phyloP scores from a whole-genome alignment of 1,284 basidiomycete species.

The Coniophora puteana region DNA sequence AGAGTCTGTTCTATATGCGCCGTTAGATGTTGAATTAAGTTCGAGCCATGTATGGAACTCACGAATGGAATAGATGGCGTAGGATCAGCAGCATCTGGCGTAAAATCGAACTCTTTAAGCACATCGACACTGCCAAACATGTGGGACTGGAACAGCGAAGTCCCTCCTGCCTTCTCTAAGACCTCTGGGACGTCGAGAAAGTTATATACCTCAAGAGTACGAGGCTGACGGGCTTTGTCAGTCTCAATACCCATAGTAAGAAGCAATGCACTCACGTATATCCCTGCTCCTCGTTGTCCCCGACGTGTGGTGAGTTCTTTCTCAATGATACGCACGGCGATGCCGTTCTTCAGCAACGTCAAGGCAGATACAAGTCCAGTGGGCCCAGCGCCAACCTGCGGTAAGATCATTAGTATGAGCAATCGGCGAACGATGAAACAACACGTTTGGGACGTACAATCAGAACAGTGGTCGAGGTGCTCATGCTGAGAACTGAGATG shows the following conservation, averaged over 20 bases:
- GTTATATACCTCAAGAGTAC: slow-evolving; percentile 25
- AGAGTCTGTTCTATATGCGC: slow-evolving; percentile 5
- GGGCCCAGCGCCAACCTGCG: slow-evolving; percentile 32
- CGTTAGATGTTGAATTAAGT: no score
- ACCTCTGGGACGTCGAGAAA: slow-evolving; percentile 23
- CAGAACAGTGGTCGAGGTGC: no score
- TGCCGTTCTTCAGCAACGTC: slow-evolving; percentile 30
- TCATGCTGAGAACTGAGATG: no score
- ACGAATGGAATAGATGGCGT: slow-evolving; percentile 21
- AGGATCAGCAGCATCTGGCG: slow-evolving; percentile 10
- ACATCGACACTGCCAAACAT: slow-evolving; percentile 16
- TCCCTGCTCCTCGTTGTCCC: slow-evolving; percentile 32
- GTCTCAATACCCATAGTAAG: no score
- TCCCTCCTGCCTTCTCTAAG: slow-evolving; percentile 8
- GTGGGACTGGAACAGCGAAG: slow-evolving; percentile 16
- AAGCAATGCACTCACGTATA: background rate
- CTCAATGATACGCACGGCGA: slow-evolving; percentile 37
- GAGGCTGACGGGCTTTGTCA: slow-evolving; percentile 22
- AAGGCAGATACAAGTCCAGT: slow-evolving; percentile 36
- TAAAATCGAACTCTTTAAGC: slow-evolving; percentile 15
- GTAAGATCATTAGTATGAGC: no score
- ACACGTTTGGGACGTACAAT: no score
- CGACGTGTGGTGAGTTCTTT: slow-evolving; percentile 28
- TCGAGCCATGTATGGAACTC: background rate
- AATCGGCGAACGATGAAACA: no score